Evolutionary conservation across 2,329 filamentous ascomycete genomes (phyloP).

Genomic region (Curvularia eragrostidis): DNA sequence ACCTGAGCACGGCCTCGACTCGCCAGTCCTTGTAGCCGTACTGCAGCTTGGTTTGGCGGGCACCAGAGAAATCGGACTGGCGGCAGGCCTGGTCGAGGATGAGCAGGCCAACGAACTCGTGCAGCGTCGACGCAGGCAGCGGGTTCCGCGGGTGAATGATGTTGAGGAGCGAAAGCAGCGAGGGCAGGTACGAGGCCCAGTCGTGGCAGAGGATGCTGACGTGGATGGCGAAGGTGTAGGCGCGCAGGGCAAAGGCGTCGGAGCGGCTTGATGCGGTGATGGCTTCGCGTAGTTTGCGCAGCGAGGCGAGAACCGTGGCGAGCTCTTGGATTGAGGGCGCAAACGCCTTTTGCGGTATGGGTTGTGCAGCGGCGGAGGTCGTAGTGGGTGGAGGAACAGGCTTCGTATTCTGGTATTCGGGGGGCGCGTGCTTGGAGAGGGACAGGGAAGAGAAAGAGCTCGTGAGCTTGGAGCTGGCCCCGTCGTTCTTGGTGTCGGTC

Average conservation of each 20-base stretch:
- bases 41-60: constrained; percentile 68
- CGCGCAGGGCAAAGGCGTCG: constrained; percentile 84
- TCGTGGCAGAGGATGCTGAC: constrained; percentile 80
- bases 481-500: constrained; percentile 3
- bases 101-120: constrained; percentile 80
- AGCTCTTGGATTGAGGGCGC: constrained; percentile 62
- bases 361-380: constrained; percentile 21
- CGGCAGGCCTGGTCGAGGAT: constrained; percentile 90
- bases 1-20: constrained; percentile 71
- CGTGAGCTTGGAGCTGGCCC: constrained; percentile 19
- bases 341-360: constrained; percentile 34
- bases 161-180: constrained; percentile 78
- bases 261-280: constrained; percentile 78
- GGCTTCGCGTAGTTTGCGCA: constrained; percentile 91
- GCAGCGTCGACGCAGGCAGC: constrained; percentile 73
- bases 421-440: constrained; percentile 29
- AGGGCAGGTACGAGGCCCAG: constrained; percentile 88
- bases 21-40: constrained; percentile 71
- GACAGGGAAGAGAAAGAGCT: constrained; percentile 25
- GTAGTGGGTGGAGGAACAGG: constrained; percentile 1
- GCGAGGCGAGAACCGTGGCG: constrained; percentile 76
- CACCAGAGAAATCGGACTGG: constrained; percentile 74
- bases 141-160: constrained; percentile 71
- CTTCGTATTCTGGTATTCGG: constrained; percentile 7
- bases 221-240: constrained; percentile 90